phyloP scores from a whole-genome alignment of 495 filamentous ascomycete genomes.

The Aspergillus biplanus region DNA sequence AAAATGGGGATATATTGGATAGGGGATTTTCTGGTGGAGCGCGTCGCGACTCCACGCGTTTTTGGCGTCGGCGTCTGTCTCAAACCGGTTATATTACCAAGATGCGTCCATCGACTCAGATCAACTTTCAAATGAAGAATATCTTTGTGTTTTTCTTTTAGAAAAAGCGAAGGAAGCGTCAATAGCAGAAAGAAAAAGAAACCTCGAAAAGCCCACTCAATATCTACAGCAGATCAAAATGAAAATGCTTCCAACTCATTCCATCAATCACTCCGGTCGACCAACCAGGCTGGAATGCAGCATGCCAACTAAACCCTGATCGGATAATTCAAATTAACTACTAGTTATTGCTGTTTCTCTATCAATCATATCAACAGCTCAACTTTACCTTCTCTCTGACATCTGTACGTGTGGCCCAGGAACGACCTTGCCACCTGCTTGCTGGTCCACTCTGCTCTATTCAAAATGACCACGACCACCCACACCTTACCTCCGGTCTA shows the following conservation, averaged over 20 bases:
- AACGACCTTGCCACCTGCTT: too few species aligned
- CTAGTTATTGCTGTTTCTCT: neutral
- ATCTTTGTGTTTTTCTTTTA: neutral
- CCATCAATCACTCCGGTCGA: neutral
- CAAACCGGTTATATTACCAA: neutral
- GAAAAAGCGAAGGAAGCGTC: neutral
- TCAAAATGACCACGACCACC: neutral
- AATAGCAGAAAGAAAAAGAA: neutral
- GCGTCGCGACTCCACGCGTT: conserved; percentile 6
- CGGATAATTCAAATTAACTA: neutral
- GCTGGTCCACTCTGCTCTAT: too few species aligned
- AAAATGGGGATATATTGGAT: neutral
- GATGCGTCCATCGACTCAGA: neutral
- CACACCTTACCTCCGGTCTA: conserved; percentile 35
- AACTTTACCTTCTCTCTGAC: too few species aligned
- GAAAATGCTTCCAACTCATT: neutral
- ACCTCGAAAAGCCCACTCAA: neutral
- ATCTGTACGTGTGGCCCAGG: too few species aligned
- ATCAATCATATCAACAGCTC: too few species aligned
- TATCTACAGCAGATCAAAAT: neutral
- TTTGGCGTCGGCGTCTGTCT: neutral
- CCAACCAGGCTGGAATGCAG: neutral
- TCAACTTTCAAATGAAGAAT: neutral
- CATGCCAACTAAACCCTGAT: neutral
- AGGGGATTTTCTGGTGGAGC: neutral